Evolutionary conservation across 768 basidiomycete species (phyloP).

Genomic region (Kwoniella sp.): DNA sequence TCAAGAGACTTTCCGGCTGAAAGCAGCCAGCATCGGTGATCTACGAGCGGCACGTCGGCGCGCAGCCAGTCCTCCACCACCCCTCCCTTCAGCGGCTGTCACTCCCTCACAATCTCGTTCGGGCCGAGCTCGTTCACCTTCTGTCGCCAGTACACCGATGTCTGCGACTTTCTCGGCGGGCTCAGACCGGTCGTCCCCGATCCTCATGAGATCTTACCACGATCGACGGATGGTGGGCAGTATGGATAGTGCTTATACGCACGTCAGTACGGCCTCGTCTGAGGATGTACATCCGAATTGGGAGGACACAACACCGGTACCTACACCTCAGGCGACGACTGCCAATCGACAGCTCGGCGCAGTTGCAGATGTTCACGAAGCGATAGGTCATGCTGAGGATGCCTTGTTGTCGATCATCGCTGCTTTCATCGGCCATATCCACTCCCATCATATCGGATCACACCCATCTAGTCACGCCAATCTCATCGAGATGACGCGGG

Average conservation of each 20-base stretch:
- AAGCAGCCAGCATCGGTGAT: slow-evolving; percentile 38
- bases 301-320: slow-evolving; percentile 30
- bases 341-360: slow-evolving; percentile 20
- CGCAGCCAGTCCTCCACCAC: slow-evolving; percentile 39
- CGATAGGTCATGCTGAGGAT: slow-evolving; percentile 77
- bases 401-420: slow-evolving; percentile 90
- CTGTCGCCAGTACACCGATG: slow-evolving; percentile 27
- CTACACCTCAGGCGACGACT: slow-evolving; percentile 17
- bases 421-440: slow-evolving; percentile 95
- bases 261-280: slow-evolving; percentile 16
- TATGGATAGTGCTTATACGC: slow-evolving; percentile 31
- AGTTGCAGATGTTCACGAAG: slow-evolving; percentile 26
- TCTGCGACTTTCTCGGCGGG: slow-evolving; percentile 33
- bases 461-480: slow-evolving; percentile 93
- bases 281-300: slow-evolving; percentile 20
- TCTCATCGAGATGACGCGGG: slow-evolving; percentile 90
- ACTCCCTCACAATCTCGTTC: slow-evolving; percentile 8
- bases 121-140: slow-evolving; percentile 28
- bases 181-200: slow-evolving; percentile 28
- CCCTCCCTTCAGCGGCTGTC: slow-evolving; percentile 30
- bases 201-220: slow-evolving; percentile 14
- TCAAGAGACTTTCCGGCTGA: slow-evolving; percentile 38
- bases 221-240: slow-evolving; percentile 24
- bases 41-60: slow-evolving; percentile 31
- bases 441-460: slow-evolving; percentile 83